These are phyloP conservation scores for Parafenestella ontariensis DNA, from an alignment of 2,329 filamentous ascomycete species.

Conservation along the genomic window DNA sequence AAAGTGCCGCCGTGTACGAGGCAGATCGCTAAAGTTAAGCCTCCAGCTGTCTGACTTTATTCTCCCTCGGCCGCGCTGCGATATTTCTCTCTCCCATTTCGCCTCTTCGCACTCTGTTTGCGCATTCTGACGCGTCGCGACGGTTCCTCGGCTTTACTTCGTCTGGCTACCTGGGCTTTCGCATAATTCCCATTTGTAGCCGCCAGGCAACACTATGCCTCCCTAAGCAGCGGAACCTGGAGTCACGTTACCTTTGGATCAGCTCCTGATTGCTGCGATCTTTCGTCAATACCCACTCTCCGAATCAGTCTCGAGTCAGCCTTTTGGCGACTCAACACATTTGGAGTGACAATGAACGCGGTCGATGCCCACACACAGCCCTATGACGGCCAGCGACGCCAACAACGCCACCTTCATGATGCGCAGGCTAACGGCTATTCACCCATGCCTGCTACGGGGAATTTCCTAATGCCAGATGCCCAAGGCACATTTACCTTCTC, in stretches of 20 bases:
- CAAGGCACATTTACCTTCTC: constrained; percentile 47
- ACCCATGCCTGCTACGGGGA: constrained; percentile 24
- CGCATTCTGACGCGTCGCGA: constrained; percentile 22
- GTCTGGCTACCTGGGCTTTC: constrained; percentile 21
- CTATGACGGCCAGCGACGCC: constrained; percentile 43
- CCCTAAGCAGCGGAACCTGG: constrained; percentile 30
- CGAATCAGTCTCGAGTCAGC: constrained; percentile 26
- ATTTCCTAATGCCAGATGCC: constrained; percentile 37
- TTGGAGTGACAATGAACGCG: constrained; percentile 34
- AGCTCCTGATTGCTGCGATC: constrained; percentile 11
- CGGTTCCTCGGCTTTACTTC: constrained; percentile 8
- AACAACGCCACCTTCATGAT: constrained; percentile 44
- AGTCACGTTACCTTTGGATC: constrained; percentile 41
- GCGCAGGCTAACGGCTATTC: constrained; percentile 36
- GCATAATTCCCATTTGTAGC: constrained; percentile 23
- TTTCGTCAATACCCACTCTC: constrained; percentile 13
- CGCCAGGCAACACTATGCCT: constrained; percentile 45
- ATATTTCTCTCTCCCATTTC: constrained; percentile 28
- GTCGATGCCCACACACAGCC: constrained; percentile 44
- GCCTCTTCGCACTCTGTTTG: constrained; percentile 20
- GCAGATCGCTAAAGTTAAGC: constrained; percentile 40
- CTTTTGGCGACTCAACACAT: constrained; percentile 22
- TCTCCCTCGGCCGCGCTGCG: constrained; percentile 29
- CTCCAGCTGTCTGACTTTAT: constrained; percentile 36
- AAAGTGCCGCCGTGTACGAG: constrained; percentile 36